Evolutionary conservation across 108 stramenopile species (phyloP).

Genomic region (Nitzschia palea): DNA sequence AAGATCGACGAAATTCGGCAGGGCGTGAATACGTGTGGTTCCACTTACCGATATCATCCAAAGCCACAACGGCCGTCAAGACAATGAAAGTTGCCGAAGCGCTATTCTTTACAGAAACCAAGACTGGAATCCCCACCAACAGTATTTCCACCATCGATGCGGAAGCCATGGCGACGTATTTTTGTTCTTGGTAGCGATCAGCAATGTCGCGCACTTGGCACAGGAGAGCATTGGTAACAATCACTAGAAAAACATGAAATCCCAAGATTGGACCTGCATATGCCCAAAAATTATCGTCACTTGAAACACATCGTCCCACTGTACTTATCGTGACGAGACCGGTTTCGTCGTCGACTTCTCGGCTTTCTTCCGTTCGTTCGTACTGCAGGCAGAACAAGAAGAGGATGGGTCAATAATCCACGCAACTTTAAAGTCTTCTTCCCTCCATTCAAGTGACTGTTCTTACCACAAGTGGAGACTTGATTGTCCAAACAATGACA

Average conservation of each 20-base stretch:
- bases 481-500: conserved; percentile 36
- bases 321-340: conserved; percentile 43
- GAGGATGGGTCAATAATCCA: not conserved
- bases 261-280: conserved; percentile 38
- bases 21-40: not conserved
- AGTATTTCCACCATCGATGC: conserved; percentile 42
- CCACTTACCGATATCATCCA: conserved; percentile 38
- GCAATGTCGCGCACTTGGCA: conserved; percentile 35
- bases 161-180: conserved; percentile 45
- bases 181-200: conserved; percentile 53
- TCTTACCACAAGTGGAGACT: conserved; percentile 29
- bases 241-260: conserved; percentile 31
- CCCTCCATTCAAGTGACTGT: conserved; percentile 10
- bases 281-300: conserved; percentile 12
- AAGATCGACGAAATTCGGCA: not conserved
- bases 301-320: conserved; percentile 32
- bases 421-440: not conserved
- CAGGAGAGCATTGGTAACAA: conserved; percentile 38
- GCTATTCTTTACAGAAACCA: conserved; percentile 43
- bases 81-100: conserved; percentile 36
- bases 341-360: conserved; percentile 13
- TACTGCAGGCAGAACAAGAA: conserved; percentile 10
- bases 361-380: conserved; percentile 14
- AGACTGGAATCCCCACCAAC: conserved; percentile 45
- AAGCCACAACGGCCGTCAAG: conserved; percentile 30